Conservation (phyloP, 1,284 basidiomycete species). For the Volvariella volvacea region DNA sequence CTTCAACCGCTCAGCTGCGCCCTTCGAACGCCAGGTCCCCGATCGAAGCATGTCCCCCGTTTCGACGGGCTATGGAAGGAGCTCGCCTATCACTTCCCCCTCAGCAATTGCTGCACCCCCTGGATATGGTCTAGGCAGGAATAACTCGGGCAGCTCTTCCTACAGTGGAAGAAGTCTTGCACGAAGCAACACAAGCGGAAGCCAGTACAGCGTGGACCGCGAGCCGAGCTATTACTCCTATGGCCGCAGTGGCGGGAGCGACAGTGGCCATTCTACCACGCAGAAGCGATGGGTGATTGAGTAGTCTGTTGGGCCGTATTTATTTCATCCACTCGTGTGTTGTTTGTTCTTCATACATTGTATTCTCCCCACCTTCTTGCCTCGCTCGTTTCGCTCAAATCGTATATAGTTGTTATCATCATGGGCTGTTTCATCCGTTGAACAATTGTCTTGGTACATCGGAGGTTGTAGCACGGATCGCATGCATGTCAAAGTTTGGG, state of each 20-base stretch:
- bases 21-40: constrained; percentile 24
- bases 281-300: constrained; percentile 52
- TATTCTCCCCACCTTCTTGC: no score
- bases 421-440: no score
- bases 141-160: background rate
- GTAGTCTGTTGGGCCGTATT: constrained; percentile 28
- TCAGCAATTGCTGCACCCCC: background rate
- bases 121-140: background rate
- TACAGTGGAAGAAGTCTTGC: background rate
- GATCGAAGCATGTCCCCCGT: no score
- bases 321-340: no score
- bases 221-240: background rate
- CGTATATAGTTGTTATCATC: no score
- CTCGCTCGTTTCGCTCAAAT: background rate
- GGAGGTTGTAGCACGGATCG: no score
- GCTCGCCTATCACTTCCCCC: constrained; percentile 11
- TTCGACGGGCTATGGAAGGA: constrained; percentile 18
- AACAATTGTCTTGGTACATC: no score
- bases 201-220: constrained; percentile 24
- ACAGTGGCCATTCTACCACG: no score
- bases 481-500: no score
- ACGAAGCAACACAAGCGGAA: background rate
- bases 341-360: no score
- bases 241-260: no score
- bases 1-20: constrained; percentile 33